phyloP scores from a whole-genome alignment of 495 filamentous ascomycete genomes.

The Bacidia gigantensis region DNA sequence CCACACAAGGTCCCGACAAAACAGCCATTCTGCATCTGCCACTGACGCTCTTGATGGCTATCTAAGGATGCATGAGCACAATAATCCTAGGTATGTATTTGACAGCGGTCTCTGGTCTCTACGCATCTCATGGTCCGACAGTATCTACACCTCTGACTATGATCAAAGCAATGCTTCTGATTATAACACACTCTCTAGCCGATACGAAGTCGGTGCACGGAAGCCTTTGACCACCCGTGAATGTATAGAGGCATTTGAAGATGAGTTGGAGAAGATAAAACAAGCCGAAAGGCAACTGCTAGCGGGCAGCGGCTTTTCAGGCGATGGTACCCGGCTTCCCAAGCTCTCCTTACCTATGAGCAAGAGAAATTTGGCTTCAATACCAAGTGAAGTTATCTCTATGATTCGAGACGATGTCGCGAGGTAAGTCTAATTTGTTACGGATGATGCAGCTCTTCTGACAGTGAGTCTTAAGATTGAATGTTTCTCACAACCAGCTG shows the following conservation, averaged over 20 bases:
- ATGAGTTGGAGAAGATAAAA: slow-evolving; percentile 52
- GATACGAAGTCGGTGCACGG: neutral
- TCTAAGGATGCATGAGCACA: neutral
- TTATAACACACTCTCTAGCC: neutral
- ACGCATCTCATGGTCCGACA: neutral
- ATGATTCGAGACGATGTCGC: slow-evolving; percentile 88
- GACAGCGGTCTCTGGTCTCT: neutral
- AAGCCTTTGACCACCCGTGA: slow-evolving; percentile 22
- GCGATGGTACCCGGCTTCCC: slow-evolving; percentile 47
- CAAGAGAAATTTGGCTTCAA: slow-evolving; percentile 60
- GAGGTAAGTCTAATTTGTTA: slow-evolving; percentile 40
- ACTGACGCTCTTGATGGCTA: slow-evolving; percentile 3
- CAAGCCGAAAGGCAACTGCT: slow-evolving; percentile 55
- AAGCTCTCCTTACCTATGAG: slow-evolving; percentile 84
- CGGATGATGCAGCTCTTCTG: neutral
- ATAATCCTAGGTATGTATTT: slow-evolving; percentile 1
- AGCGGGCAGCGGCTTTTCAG: slow-evolving; percentile 53
- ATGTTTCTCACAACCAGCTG: slow-evolving; percentile 60
- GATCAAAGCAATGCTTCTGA: neutral
- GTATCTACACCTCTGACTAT: slow-evolving; percentile 5
- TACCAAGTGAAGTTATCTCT: slow-evolving; percentile 83
- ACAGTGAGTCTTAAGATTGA: slow-evolving; percentile 7
- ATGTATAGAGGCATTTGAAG: slow-evolving; percentile 42
- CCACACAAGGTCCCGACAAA: neutral
- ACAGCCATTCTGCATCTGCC: neutral